These are phyloP conservation scores for Geosmithia putterillii DNA, from an alignment of 2,329 filamentous ascomycete genomes.

Conservation along the genomic window DNA sequence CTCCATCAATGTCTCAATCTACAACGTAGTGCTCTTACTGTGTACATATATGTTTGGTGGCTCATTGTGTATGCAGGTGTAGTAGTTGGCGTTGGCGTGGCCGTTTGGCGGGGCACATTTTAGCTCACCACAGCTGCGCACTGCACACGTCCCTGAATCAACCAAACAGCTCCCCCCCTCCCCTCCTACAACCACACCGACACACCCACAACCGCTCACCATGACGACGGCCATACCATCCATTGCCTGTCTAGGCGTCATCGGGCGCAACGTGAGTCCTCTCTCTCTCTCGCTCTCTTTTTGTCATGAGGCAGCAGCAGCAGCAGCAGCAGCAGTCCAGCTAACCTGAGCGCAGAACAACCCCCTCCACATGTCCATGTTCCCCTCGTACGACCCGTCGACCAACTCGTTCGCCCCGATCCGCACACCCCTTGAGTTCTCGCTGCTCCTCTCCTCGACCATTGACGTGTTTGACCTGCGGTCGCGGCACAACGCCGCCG, in stretches of 20 bases:
- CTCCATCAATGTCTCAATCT: background rate
- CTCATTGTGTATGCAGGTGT: background rate
- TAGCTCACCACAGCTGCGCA: background rate
- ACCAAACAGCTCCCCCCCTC: background rate
- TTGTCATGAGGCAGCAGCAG: conserved; percentile 55
- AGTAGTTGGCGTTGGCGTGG: too few species aligned
- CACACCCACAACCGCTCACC: conserved; percentile 3
- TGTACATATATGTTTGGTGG: background rate
- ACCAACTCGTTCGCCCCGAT: conserved; percentile 41
- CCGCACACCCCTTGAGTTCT: conserved; percentile 75
- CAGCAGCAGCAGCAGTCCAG: conserved; percentile 21
- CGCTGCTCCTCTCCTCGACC: conserved; percentile 78
- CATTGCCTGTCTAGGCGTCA: conserved; percentile 86
- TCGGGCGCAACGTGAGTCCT: conserved; percentile 71
- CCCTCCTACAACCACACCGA: background rate
- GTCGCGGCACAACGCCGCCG: conserved; percentile 51
- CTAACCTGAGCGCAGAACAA: conserved; percentile 60
- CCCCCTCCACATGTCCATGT: conserved; percentile 84
- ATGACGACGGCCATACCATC: conserved; percentile 58
- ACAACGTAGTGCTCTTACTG: background rate
- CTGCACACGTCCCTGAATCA: too few species aligned
- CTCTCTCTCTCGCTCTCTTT: background rate
- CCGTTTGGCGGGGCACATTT: background rate
- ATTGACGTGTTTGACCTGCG: conserved; percentile 91
- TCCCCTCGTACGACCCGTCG: conserved; percentile 57